A percentile compares a stretch with the other conserved stretches of the same genome.
phyloP scores from a whole-genome alignment of 2,329 filamentous ascomycete species.

The Aspergillus tubingensis region DNA sequence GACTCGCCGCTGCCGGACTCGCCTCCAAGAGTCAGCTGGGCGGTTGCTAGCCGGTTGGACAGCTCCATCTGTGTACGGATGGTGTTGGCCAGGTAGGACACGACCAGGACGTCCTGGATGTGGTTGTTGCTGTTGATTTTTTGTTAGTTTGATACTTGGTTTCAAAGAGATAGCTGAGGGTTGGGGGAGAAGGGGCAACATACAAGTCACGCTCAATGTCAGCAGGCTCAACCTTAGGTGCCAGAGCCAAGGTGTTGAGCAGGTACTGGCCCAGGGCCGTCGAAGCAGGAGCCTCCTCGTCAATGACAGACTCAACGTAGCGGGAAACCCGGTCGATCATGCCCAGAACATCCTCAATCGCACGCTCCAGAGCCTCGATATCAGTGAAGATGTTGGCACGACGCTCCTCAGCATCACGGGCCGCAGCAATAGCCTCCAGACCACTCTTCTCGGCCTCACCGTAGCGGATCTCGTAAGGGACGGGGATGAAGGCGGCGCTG shows the following conservation, averaged over 20 bases:
- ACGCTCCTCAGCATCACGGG: slow-evolving; percentile 76
- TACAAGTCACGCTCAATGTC: slow-evolving; percentile 95
- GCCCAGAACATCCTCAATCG: slow-evolving; percentile 81
- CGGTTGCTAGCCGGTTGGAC: slow-evolving; percentile 89
- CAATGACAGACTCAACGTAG: slow-evolving; percentile 90
- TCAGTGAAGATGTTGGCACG: slow-evolving; percentile 76
- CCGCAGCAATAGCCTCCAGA: slow-evolving; percentile 80
- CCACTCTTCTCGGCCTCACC: slow-evolving; percentile 75
- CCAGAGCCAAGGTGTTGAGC: slow-evolving; percentile 87
- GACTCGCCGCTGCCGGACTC: slow-evolving; percentile 42
- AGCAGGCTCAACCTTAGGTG: slow-evolving; percentile 87
- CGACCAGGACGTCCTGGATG: slow-evolving; percentile 97
- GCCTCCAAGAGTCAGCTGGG: slow-evolving; percentile 62
- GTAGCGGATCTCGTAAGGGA: slow-evolving; percentile 92
- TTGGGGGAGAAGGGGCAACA: slow-evolving; percentile 31
- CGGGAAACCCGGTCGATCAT: slow-evolving; percentile 89
- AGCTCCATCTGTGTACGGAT: slow-evolving; percentile 99
- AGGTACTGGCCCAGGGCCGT: slow-evolving; percentile 93
- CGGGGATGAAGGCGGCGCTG: slow-evolving; percentile 95
- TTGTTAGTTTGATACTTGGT: slow-evolving; percentile 30
- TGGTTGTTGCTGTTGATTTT: slow-evolving; percentile 76
- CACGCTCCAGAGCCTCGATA: slow-evolving; percentile 83
- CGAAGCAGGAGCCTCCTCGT: slow-evolving; percentile 81
- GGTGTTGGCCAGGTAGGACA: slow-evolving; percentile 97
- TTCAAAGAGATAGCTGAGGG: slow-evolving; percentile 11